A percentile compares a stretch with the other conserved stretches of the same genome.
Conservation (phyloP, 805 yeast species). For the Sugiyamaella mastotermitis region DNA sequence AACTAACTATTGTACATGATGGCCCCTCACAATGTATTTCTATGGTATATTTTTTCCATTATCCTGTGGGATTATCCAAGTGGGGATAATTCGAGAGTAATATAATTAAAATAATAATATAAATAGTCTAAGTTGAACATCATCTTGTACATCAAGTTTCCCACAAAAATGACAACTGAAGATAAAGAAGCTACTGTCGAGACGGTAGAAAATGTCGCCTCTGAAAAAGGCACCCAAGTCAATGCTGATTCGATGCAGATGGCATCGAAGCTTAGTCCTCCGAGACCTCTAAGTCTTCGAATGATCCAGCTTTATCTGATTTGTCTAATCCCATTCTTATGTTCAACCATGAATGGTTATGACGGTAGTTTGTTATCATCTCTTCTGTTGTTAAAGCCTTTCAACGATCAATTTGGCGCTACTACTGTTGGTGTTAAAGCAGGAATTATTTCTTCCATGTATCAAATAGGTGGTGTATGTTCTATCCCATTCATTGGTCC, state of each 20-base stretch:
- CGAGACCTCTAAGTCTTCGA: conserved; percentile 3
- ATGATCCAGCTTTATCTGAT: conserved; percentile 10
- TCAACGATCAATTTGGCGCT: conserved; percentile 14
- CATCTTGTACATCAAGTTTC: too few relatives aligned
- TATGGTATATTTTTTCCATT: too few relatives aligned
- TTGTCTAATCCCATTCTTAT: conserved; percentile 14
- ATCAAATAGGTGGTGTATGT: conserved; percentile 17
- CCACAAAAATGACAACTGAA: too few relatives aligned
- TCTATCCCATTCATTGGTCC: conserved; percentile 17
- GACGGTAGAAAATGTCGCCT: conserved; percentile 6
- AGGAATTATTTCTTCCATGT: conserved; percentile 17
- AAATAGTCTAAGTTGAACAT: too few relatives aligned
- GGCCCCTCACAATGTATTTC: too few relatives aligned
- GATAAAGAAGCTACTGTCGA: conserved; percentile 5
- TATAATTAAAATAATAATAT: too few relatives aligned
- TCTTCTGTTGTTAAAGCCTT: conserved; percentile 9
- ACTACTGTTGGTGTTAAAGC: conserved; percentile 15
- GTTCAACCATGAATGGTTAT: conserved; percentile 15
- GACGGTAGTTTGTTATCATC: conserved; percentile 15
- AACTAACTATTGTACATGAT: too few relatives aligned
- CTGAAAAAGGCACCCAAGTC: neutral
- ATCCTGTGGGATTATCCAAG: too few relatives aligned
- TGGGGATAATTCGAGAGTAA: too few relatives aligned
- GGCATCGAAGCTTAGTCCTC: conserved; percentile 5
- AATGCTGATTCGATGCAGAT: conserved; percentile 9